phyloP scores from a whole-genome alignment of 2,329 filamentous ascomycete species.

The Arthrocladium fulminans region DNA sequence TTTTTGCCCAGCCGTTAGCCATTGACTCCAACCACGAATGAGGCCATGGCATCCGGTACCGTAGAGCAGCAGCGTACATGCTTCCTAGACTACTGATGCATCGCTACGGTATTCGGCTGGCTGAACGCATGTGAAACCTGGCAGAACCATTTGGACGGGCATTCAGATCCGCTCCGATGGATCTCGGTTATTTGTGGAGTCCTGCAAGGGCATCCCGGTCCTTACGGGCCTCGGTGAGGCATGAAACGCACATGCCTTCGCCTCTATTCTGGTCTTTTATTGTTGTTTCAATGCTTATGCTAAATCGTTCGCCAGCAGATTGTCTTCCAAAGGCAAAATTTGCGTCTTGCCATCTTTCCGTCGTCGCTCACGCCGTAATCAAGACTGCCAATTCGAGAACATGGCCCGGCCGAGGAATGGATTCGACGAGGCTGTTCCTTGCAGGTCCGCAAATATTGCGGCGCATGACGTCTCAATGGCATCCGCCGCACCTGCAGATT shows the following conservation, averaged over 20 bases:
- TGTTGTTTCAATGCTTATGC: no score
- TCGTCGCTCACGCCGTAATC: not conserved
- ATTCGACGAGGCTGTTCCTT: not conserved
- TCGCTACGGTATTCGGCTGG: no score
- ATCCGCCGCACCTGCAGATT: conserved; percentile 16
- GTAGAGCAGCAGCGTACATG: no score
- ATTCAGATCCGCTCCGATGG: not conserved
- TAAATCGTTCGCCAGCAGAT: no score
- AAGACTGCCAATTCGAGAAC: not conserved
- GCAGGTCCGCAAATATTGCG: not conserved
- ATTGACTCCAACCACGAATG: no score
- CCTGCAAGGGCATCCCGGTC: not conserved
- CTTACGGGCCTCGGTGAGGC: conserved; percentile 1
- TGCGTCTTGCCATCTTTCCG: no score
- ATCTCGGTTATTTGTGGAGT: not conserved
- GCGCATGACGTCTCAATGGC: not conserved
- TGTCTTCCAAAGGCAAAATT: no score
- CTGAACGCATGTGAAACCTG: not conserved
- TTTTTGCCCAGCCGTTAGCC: no score
- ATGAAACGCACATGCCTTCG: not conserved
- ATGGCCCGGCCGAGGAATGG: not conserved
- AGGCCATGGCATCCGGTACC: no score
- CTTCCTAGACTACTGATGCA: no score
- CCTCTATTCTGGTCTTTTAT: not conserved
- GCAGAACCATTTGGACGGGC: not conserved